Evolutionary conservation across 257 asterid species (phyloP).

Genomic region (Mentha longifolia): DNA sequence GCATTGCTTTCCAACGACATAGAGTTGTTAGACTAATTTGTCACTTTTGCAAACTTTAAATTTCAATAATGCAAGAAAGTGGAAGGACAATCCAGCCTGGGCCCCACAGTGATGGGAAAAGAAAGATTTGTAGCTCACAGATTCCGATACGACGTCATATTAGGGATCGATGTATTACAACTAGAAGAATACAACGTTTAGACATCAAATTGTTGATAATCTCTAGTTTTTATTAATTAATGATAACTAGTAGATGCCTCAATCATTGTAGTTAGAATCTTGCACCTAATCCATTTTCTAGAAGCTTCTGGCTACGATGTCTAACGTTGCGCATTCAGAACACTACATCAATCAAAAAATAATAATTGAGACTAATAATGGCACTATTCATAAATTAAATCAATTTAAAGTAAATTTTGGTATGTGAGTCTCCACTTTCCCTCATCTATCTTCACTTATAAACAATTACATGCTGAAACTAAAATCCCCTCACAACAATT

Average conservation of each 20-base stretch:
- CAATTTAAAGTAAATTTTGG: no score
- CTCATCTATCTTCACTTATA: no score
- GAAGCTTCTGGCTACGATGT: not conserved
- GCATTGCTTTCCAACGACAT: not conserved
- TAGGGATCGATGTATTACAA: not conserved
- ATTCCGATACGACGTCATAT: not conserved
- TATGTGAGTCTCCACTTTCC: no score
- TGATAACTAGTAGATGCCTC: not conserved
- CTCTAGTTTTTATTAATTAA: not conserved
- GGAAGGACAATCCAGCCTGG: conserved; percentile 17
- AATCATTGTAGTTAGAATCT: not conserved
- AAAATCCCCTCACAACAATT: no score
- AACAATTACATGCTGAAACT: no score
- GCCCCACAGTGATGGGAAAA: not conserved
- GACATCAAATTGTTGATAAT: not conserved
- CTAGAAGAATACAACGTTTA: not conserved
- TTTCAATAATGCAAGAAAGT: not conserved
- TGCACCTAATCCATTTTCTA: not conserved
- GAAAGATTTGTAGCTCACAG: not conserved
- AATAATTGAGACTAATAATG: no score
- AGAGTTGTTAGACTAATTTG: conserved; percentile 4
- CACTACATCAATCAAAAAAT: no score
- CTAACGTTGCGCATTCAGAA: not conserved
- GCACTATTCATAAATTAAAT: no score
- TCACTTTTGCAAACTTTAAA: not conserved